phyloP scores from a whole-genome alignment of 805 yeast genomes.

The Wickerhamomyces sydowiorum region DNA sequence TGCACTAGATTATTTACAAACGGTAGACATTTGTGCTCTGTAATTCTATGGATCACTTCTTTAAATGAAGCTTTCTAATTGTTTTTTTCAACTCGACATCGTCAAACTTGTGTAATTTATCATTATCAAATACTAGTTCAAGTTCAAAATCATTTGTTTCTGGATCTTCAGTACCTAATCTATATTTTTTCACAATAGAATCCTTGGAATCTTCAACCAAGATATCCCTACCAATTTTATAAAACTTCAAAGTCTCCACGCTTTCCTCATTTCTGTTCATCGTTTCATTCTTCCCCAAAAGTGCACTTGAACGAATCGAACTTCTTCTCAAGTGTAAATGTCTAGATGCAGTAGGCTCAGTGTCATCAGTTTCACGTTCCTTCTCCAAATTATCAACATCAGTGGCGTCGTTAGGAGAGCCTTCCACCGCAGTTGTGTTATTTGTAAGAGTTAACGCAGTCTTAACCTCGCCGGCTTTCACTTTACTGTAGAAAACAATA shows the following conservation, averaged over 20 bases:
- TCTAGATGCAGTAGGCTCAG: neutral
- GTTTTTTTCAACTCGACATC: neutral
- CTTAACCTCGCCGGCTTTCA: neutral
- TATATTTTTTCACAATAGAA: neutral
- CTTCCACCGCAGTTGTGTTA: neutral
- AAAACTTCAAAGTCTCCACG: neutral
- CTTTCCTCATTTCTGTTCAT: neutral
- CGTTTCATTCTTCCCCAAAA: neutral
- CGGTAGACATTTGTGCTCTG: no score
- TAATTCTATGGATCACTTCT: no score
- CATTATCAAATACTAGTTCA: neutral
- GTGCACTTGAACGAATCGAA: neutral
- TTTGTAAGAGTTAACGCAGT: neutral
- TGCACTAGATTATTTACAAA: no score
- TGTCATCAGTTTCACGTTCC: neutral
- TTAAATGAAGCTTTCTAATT: neutral
- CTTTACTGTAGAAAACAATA: slow-evolving; percentile 4
- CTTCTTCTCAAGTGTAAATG: neutral
- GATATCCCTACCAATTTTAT: neutral
- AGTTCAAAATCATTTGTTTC: neutral
- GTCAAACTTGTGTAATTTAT: neutral
- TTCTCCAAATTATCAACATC: no score
- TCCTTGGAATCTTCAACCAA: neutral
- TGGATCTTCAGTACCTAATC: neutral
- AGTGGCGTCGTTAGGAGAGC: neutral